Conservation (phyloP, 371 early-diverging fungal genomes). For the Mucor irregularis region DNA sequence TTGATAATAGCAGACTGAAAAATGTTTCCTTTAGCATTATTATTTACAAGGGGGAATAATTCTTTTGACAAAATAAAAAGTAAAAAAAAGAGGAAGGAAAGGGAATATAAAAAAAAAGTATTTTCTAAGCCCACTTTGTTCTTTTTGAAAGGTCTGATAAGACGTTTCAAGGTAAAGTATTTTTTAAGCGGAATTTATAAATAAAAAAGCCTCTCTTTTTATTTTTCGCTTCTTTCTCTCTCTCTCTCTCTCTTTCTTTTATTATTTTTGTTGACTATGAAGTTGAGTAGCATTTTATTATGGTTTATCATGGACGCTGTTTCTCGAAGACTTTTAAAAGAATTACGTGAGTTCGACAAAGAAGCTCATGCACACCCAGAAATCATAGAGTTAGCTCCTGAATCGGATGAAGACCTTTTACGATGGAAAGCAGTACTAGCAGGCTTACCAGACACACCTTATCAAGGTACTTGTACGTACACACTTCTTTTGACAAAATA, state of each 20-base stretch:
- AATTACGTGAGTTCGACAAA: constrained; percentile 58
- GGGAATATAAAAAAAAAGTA: too few relatives aligned
- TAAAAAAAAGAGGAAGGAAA: too few relatives aligned
- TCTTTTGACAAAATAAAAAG: too few relatives aligned
- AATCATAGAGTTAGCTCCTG: constrained; percentile 61
- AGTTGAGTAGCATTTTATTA: neutral
- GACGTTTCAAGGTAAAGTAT: too few relatives aligned
- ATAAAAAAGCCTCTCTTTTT: neutral
- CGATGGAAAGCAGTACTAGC: constrained; percentile 86
- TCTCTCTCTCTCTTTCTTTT: neutral
- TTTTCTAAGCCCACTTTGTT: too few relatives aligned
- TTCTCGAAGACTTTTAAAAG: constrained; percentile 61
- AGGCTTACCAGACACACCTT: constrained; percentile 85
- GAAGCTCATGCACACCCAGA: constrained; percentile 55
- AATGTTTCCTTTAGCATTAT: too few relatives aligned
- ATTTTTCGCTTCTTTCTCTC: neutral
- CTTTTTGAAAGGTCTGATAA: too few relatives aligned
- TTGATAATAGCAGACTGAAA: neutral
- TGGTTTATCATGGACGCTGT: neutral
- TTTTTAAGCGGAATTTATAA: neutral
- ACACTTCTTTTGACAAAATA: too few relatives aligned
- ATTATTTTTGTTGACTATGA: neutral
- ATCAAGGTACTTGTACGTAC: constrained; percentile 67
- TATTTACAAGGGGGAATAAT: too few relatives aligned
- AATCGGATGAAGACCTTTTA: constrained; percentile 78